phyloP scores from a whole-genome alignment of 176 grass and related monocot species.

The Guadua angustifolia region DNA sequence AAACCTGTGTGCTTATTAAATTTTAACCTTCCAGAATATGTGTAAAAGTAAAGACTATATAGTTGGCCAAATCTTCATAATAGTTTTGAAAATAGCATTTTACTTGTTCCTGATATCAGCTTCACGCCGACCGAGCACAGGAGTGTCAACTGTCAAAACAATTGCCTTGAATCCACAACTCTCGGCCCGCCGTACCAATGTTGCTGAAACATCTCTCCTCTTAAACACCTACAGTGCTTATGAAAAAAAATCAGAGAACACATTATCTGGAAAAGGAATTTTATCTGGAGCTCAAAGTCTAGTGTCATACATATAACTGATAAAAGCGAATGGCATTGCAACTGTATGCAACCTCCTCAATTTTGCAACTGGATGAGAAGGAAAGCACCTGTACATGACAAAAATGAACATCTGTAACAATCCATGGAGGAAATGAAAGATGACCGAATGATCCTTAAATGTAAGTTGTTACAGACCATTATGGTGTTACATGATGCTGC shows the following conservation, averaged over 20 bases:
- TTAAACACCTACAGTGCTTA: slow-evolving; percentile 64
- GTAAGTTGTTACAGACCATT: slow-evolving; percentile 67
- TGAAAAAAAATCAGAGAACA: neutral
- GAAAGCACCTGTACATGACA: slow-evolving; percentile 67
- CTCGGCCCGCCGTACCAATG: slow-evolving; percentile 70
- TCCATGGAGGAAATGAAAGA: neutral
- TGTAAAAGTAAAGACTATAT: neutral
- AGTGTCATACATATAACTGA: slow-evolving; percentile 84
- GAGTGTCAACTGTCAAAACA: slow-evolving; percentile 89
- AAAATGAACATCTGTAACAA: slow-evolving; percentile 26
- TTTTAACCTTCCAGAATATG: neutral
- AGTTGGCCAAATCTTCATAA: neutral
- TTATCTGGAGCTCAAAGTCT: neutral
- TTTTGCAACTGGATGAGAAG: slow-evolving; percentile 62
- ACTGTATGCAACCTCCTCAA: slow-evolving; percentile 86
- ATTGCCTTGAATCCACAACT: slow-evolving; percentile 80
- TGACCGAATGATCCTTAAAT: neutral
- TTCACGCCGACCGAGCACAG: slow-evolving; percentile 75
- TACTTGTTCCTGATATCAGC: slow-evolving; percentile 91
- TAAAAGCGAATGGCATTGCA: slow-evolving; percentile 77
- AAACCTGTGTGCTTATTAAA: neutral
- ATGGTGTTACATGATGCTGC: slow-evolving; percentile 79
- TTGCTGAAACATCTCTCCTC: slow-evolving; percentile 66
- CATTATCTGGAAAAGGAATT: neutral
- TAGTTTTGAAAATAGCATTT: neutral